Evolutionary conservation across 164 flowering plant genomes (phyloP).

Genomic region (Stephania yunnanensis): DNA sequence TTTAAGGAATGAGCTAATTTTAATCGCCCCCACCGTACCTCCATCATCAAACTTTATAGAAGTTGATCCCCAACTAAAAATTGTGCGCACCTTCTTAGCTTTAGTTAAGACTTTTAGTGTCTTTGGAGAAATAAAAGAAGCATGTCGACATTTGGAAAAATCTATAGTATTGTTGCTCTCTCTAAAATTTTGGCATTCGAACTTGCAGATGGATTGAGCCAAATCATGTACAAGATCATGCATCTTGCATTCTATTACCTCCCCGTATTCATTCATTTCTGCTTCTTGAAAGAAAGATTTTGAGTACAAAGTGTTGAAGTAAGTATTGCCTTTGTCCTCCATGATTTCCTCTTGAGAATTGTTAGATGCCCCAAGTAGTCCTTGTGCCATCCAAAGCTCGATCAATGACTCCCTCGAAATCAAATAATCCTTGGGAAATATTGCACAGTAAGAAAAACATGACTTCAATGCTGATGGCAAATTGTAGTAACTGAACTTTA

Average conservation of each 20-base stretch:
- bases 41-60: too few relatives aligned
- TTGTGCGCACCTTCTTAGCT: background rate
- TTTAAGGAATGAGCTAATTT: background rate
- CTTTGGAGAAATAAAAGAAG: background rate
- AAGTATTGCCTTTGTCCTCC: conserved; percentile 6
- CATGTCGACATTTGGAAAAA: background rate
- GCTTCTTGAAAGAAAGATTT: conserved; percentile 9
- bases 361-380: background rate
- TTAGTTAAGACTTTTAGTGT: background rate
- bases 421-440: conserved; percentile 2
- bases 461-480: background rate
- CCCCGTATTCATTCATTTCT: too few relatives aligned
- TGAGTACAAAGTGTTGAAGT: background rate
- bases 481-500: conserved; percentile 4
- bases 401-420: background rate
- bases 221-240: conserved; percentile 18
- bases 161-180: background rate
- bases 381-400: conserved; percentile 10
- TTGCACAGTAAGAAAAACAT: conserved; percentile 6
- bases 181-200: background rate
- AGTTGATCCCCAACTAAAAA: background rate
- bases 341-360: background rate
- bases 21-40: background rate
- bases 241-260: conserved; percentile 3
- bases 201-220: background rate